Evolutionary conservation across 1,139 yeast genomes (phyloP).

Genomic region (Pichia cactophila): DNA sequence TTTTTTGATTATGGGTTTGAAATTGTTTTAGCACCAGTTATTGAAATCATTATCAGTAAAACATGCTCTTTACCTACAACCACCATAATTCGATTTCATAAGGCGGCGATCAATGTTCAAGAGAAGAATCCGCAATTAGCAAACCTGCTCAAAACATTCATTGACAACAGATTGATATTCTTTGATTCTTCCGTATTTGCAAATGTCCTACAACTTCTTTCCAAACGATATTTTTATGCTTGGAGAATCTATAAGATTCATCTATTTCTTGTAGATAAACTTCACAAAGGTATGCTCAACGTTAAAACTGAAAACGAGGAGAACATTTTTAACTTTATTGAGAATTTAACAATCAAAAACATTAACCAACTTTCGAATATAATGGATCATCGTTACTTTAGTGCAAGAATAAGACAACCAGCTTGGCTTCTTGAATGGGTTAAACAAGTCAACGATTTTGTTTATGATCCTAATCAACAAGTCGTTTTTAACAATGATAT

Average conservation of each 20-base stretch:
- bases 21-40: conserved; percentile 21
- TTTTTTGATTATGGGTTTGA: conserved; percentile 27
- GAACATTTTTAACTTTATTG: conserved; percentile 14
- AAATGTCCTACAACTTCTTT: conserved; percentile 12
- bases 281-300: conserved; percentile 20
- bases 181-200: conserved; percentile 3
- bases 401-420: neutral
- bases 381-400: neutral
- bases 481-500: neutral
- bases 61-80: conserved; percentile 1
- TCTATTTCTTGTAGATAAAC: conserved; percentile 33
- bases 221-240: conserved; percentile 45
- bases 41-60: conserved; percentile 19
- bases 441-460: neutral
- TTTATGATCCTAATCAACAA: neutral
- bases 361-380: conserved; percentile 5
- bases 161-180: neutral
- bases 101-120: conserved; percentile 19
- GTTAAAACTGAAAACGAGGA: conserved; percentile 1
- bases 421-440: conserved; percentile 6
- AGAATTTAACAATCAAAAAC: conserved; percentile 14
- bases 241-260: conserved; percentile 47
- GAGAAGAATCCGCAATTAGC: neutral
- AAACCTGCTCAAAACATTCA: neutral
- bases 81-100: neutral